Evolutionary conservation across 2,329 filamentous ascomycete species (phyloP).

Genomic region (Zelopaecilomyces penicillatus): DNA sequence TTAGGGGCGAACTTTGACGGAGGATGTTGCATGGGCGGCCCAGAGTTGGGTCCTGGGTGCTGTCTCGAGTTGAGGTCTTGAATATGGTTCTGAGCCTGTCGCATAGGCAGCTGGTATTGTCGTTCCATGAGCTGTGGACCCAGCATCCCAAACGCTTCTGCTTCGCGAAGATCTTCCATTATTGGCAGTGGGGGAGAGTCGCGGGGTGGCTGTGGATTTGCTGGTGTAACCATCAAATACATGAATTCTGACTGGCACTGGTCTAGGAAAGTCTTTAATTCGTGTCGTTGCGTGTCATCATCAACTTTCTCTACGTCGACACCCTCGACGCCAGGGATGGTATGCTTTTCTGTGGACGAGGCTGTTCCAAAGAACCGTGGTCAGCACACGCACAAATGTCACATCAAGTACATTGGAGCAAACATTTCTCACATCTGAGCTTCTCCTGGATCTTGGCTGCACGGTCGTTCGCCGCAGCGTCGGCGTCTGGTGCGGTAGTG

Average conservation of each 20-base stretch:
- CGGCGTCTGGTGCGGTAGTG: conserved; percentile 25
- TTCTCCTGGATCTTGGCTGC: conserved; percentile 48
- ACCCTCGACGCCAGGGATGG: conserved; percentile 35
- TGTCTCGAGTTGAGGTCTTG: conserved; percentile 47
- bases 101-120: conserved; percentile 29
- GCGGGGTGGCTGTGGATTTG: conserved; percentile 56
- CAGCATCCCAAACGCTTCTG: conserved; percentile 43
- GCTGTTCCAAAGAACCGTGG: neutral
- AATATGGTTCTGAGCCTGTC: conserved; percentile 47
- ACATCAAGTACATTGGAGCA: conserved; percentile 2
- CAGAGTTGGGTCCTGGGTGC: conserved; percentile 49
- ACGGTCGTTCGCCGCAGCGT: conserved; percentile 39
- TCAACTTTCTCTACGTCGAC: conserved; percentile 40
- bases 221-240: conserved; percentile 59
- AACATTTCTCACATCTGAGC: conserved; percentile 37
- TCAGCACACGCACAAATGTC: conserved; percentile 8
- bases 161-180: conserved; percentile 51
- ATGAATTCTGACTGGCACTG: conserved; percentile 59
- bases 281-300: conserved; percentile 42
- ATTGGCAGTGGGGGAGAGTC: conserved; percentile 51
- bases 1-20: conserved; percentile 26
- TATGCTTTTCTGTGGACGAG: conserved; percentile 31
- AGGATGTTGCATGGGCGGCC: conserved; percentile 41
- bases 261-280: conserved; percentile 54
- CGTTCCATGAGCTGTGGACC: conserved; percentile 32